phyloP scores from a whole-genome alignment of 495 filamentous ascomycete genomes.

The Hypoxylon lenormandii region DNA sequence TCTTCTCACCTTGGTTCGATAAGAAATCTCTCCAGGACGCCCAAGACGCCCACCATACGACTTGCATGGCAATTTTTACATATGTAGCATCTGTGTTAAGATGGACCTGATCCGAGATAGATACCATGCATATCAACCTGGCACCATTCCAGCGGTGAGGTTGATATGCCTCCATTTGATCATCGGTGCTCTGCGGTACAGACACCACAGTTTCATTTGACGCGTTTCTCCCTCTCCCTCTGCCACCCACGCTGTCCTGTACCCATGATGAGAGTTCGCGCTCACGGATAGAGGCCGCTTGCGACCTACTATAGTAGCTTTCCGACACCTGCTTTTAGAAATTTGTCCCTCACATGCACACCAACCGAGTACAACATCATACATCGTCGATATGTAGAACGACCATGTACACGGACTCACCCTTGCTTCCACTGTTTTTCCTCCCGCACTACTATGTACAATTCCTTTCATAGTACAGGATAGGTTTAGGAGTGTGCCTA shows the following conservation, averaged over 20 bases:
- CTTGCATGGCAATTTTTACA: background rate
- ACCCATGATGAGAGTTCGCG: slow-evolving; percentile 33
- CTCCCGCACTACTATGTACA: slow-evolving; percentile 38
- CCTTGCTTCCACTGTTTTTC: slow-evolving; percentile 43
- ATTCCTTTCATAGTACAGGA: slow-evolving; percentile 14
- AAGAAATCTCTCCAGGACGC: slow-evolving; percentile 24
- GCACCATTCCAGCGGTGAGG: slow-evolving; percentile 44
- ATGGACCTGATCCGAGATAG: slow-evolving; percentile 40
- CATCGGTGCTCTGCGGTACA: slow-evolving; percentile 19
- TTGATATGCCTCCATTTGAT: slow-evolving; percentile 35
- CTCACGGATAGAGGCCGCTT: slow-evolving; percentile 30
- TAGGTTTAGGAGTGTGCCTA: slow-evolving; percentile 28
- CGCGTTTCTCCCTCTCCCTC: slow-evolving; percentile 28
- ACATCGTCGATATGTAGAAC: slow-evolving; percentile 30
- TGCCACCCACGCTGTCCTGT: too few species aligned
- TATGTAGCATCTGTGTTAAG: slow-evolving; percentile 24
- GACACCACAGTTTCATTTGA: slow-evolving; percentile 23
- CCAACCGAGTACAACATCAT: slow-evolving; percentile 40
- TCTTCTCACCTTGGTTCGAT: slow-evolving; percentile 32
- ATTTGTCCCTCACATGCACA: slow-evolving; percentile 33
- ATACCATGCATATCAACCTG: slow-evolving; percentile 49
- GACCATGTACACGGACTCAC: slow-evolving; percentile 20
- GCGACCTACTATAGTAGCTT: slow-evolving; percentile 10
- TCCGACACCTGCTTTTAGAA: slow-evolving; percentile 23
- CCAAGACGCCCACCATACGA: slow-evolving; percentile 15